phyloP scores from a whole-genome alignment of 805 yeast genomes.

The Cyberlindnera veronae region DNA sequence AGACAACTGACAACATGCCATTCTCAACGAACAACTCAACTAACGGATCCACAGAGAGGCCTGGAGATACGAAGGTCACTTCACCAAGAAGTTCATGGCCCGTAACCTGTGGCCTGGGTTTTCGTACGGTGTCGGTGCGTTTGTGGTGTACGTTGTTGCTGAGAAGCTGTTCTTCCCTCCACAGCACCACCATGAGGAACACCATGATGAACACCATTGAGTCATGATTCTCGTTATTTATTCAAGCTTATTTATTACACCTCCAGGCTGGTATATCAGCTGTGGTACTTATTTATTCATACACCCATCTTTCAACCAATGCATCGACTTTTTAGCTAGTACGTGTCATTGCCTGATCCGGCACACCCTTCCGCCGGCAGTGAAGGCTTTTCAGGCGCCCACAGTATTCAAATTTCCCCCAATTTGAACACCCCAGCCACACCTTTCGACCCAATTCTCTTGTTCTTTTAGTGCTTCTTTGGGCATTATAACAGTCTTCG shows the following conservation, averaged over 20 bases:
- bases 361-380: no score
- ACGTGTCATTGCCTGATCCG: no score
- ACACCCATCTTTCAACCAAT: background rate
- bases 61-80: slow-evolving; percentile 86
- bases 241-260: background rate
- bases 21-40: background rate
- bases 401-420: no score
- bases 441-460: background rate
- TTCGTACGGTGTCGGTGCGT: slow-evolving; percentile 74
- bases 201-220: slow-evolving; percentile 11
- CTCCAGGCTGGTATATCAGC: no score
- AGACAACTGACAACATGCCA: no score
- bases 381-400: no score
- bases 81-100: slow-evolving; percentile 65
- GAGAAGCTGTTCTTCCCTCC: slow-evolving; percentile 27
- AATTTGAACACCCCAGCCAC: no score
- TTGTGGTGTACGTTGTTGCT: slow-evolving; percentile 53
- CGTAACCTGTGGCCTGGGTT: slow-evolving; percentile 77
- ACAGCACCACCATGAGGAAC: slow-evolving; percentile 13
- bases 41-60: slow-evolving; percentile 60
- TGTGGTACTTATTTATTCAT: no score
- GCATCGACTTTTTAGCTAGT: no score
- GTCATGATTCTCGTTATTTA: background rate
- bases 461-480: background rate
- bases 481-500: no score